phyloP scores from a whole-genome alignment of 495 filamentous ascomycete species.

The Platismatia glauca region DNA sequence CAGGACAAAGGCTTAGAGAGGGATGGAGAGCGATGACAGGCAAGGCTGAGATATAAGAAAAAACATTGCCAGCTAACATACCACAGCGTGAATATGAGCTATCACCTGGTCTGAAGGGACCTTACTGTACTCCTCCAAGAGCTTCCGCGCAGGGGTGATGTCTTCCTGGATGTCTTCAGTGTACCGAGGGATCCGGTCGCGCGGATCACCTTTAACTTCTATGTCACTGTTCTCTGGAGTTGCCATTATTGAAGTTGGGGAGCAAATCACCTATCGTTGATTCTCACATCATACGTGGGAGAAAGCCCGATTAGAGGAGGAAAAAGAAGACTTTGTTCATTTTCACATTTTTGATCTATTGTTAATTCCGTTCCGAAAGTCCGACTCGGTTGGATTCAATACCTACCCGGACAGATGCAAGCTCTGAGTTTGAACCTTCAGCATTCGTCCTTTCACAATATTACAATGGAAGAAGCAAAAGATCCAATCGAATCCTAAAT shows the following conservation, averaged over 20 bases:
- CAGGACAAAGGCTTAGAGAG: too few species aligned
- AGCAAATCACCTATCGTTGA: neutral
- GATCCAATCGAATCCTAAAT: too few species aligned
- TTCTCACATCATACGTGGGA: neutral
- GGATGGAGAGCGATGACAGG: too few species aligned
- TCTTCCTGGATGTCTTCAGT: neutral
- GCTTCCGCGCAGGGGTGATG: neutral
- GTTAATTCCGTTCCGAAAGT: too few species aligned
- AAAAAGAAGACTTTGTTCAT: too few species aligned
- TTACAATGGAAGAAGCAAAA: too few species aligned
- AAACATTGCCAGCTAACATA: neutral
- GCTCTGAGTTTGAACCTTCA: too few species aligned
- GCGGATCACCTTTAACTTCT: neutral
- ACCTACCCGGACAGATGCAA: too few species aligned
- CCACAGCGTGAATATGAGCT: neutral
- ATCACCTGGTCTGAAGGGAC: neutral
- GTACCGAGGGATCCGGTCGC: neutral
- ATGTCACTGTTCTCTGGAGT: neutral
- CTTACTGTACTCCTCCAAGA: conserved; percentile 2
- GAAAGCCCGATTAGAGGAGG: neutral
- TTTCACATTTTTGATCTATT: too few species aligned
- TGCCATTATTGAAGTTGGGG: neutral
- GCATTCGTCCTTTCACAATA: too few species aligned
- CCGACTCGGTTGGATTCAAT: too few species aligned
- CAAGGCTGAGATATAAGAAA: neutral